Conservation (phyloP, 768 basidiomycete species). For the Pleurotus platypus region DNA sequence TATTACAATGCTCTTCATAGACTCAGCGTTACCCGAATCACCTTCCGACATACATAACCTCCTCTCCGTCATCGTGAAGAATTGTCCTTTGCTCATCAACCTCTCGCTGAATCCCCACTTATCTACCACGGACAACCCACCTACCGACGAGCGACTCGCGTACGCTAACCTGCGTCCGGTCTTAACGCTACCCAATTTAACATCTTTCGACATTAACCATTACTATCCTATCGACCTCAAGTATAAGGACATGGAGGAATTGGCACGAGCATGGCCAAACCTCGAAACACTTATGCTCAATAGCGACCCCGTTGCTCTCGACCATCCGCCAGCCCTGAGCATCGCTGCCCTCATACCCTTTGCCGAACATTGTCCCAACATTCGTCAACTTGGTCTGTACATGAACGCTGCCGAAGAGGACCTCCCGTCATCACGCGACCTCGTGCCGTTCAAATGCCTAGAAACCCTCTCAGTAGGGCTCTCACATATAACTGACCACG, state of each 20-base stretch:
- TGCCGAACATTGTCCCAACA: slow-evolving; percentile 34
- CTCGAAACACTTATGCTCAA: slow-evolving; percentile 43
- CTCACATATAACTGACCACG: slow-evolving; percentile 39
- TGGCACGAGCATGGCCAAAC: slow-evolving; percentile 43
- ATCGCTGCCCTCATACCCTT: slow-evolving; percentile 37
- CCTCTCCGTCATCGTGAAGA: slow-evolving; percentile 39
- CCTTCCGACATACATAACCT: slow-evolving; percentile 38
- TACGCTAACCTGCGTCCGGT: slow-evolving; percentile 14
- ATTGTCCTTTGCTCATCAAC: slow-evolving; percentile 42
- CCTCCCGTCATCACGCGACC: slow-evolving; percentile 7
- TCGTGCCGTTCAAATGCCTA: slow-evolving; percentile 26
- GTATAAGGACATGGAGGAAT: slow-evolving; percentile 38
- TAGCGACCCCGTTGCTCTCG: slow-evolving; percentile 35
- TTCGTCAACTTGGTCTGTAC: slow-evolving; percentile 39
- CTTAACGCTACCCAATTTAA: slow-evolving; percentile 12
- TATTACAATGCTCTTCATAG: slow-evolving; percentile 49
- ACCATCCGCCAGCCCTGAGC: slow-evolving; percentile 27
- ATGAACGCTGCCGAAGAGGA: slow-evolving; percentile 24
- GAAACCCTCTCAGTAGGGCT: slow-evolving; percentile 44
- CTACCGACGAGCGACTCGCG: slow-evolving; percentile 14
- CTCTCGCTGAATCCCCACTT: slow-evolving; percentile 39
- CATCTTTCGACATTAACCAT: slow-evolving; percentile 31
- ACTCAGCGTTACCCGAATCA: slow-evolving; percentile 41
- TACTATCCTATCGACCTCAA: slow-evolving; percentile 34
- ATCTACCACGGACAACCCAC: slow-evolving; percentile 9